These are phyloP conservation scores for Cyberlindnera euphorbiae DNA, from an alignment of 805 yeast genomes.

Conservation along the genomic window DNA sequence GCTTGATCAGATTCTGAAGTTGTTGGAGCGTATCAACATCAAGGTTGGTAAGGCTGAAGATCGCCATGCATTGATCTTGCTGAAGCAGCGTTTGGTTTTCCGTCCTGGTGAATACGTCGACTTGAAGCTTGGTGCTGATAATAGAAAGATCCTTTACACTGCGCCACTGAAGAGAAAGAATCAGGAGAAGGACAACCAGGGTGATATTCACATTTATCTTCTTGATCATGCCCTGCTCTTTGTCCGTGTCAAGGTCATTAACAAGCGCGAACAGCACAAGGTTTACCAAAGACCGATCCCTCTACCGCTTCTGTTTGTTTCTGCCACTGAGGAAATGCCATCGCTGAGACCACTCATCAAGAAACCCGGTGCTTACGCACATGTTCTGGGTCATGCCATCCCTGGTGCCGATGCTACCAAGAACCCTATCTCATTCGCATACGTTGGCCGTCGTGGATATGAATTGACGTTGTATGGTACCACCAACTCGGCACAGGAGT, in stretches of 20 bases:
- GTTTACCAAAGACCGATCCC: constrained; percentile 90
- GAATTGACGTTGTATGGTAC: constrained; percentile 40
- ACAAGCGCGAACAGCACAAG: constrained; percentile 85
- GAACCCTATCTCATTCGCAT: constrained; percentile 44
- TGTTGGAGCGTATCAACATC: constrained; percentile 70
- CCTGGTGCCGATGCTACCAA: constrained; percentile 24
- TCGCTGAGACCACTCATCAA: constrained; percentile 41
- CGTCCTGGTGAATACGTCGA: constrained; percentile 82
- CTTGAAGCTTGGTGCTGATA: constrained; percentile 76
- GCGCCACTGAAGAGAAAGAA: constrained; percentile 71
- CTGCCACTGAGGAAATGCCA: constrained; percentile 78
- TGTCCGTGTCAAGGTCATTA: constrained; percentile 79
- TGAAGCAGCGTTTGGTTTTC: constrained; percentile 79
- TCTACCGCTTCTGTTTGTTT: constrained; percentile 65
- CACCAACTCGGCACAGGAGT: constrained; percentile 58
- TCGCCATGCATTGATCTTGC: constrained; percentile 79
- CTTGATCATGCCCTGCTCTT: constrained; percentile 85
- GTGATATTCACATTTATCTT: constrained; percentile 79
- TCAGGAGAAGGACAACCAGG: constrained; percentile 66
- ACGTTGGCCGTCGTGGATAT: constrained; percentile 44
- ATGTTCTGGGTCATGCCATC: constrained; percentile 21
- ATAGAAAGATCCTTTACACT: constrained; percentile 73
- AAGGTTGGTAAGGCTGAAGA: constrained; percentile 92
- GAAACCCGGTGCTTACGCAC: constrained; percentile 29
- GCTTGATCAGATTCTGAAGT: constrained; percentile 65